Percentiles rank a stretch among this genome's conserved stretches.
These are phyloP conservation scores for Massarina eburnea DNA, from an alignment of 2,329 filamentous ascomycete genomes.

Conservation along the genomic window DNA sequence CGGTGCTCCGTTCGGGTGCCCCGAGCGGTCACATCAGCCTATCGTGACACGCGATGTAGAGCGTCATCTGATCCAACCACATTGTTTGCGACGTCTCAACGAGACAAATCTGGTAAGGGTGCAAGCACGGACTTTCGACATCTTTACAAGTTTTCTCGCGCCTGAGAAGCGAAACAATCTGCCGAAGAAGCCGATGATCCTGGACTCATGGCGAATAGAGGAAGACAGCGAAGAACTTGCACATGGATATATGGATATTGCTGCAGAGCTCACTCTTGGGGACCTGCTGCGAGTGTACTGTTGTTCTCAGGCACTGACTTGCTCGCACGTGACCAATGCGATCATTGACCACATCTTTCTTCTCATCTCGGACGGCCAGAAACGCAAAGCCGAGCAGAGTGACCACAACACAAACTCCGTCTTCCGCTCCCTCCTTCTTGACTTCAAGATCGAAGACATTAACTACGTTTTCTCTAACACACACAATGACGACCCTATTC, in stretches of 20 bases:
- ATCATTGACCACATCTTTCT: conserved; percentile 6
- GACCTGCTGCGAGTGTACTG: conserved; percentile 8
- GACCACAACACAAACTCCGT: not conserved
- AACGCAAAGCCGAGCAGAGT: not conserved
- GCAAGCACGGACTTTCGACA: too few species aligned
- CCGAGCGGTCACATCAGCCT: not conserved
- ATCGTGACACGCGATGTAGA: too few species aligned
- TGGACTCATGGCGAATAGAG: too few species aligned
- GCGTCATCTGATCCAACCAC: too few species aligned
- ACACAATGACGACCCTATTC: conserved; percentile 6
- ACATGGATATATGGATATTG: conserved; percentile 2
- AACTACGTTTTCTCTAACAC: conserved; percentile 7
- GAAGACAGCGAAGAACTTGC: not conserved
- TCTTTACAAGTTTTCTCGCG: too few species aligned
- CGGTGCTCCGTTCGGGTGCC: conserved; percentile 5
- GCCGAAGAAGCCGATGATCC: too few species aligned
- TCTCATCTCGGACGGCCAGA: not conserved
- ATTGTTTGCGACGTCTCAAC: too few species aligned
- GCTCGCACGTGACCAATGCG: conserved; percentile 9
- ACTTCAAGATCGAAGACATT: conserved; percentile 7
- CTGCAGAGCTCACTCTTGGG: conserved; percentile 1
- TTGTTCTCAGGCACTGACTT: conserved; percentile 6
- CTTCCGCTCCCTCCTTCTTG: conserved; percentile 1
- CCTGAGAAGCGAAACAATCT: too few species aligned
- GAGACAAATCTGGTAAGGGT: too few species aligned